These are phyloP conservation scores for Gracilariopsis chorda DNA, from an alignment of 23 red algal species.

Conservation along the genomic window DNA sequence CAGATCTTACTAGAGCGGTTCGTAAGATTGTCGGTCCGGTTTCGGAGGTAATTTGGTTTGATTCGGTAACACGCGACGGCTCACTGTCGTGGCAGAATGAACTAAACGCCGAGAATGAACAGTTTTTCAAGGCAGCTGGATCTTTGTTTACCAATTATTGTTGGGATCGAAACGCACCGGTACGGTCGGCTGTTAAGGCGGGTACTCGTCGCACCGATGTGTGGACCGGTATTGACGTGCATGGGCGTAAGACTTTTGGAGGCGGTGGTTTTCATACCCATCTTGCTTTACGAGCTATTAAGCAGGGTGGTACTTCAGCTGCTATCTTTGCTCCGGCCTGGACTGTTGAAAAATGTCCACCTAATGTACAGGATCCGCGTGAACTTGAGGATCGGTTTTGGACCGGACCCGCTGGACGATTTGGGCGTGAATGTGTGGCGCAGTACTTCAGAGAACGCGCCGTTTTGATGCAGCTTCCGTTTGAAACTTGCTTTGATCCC, in stretches of 20 bases:
- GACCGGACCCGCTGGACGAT: conserved; percentile 50
- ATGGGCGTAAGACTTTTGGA: conserved; percentile 84
- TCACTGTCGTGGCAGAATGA: conserved; percentile 53
- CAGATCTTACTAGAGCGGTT: conserved; percentile 39
- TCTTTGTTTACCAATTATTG: conserved; percentile 70
- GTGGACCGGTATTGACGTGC: conserved; percentile 84
- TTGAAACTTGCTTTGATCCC: conserved; percentile 60
- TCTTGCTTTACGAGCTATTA: conserved; percentile 59
- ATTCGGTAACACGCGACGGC: conserved; percentile 72
- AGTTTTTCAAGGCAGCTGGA: conserved; percentile 68
- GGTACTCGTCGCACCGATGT: conserved; percentile 62
- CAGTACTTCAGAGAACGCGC: conserved; percentile 60
- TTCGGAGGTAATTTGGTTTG: conserved; percentile 87
- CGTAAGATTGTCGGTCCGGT: conserved; percentile 64
- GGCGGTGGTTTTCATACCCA: conserved; percentile 84
- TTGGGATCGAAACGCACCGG: conserved; percentile 61
- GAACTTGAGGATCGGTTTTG: conserved; percentile 61
- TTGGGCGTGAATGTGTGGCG: conserved; percentile 64
- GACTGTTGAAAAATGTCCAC: conserved; percentile 64
- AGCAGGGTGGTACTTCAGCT: conserved; percentile 60
- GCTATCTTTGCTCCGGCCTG: conserved; percentile 85
- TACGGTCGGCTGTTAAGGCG: conserved; percentile 46
- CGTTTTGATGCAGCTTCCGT: conserved; percentile 48
- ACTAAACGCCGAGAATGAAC: conserved; percentile 76
- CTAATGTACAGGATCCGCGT: conserved; percentile 30